Percentiles rank a stretch among this genome's conserved stretches.
Conservation (phyloP, 495 filamentous ascomycete species). For the Aspergillus saccharolyticus region DNA sequence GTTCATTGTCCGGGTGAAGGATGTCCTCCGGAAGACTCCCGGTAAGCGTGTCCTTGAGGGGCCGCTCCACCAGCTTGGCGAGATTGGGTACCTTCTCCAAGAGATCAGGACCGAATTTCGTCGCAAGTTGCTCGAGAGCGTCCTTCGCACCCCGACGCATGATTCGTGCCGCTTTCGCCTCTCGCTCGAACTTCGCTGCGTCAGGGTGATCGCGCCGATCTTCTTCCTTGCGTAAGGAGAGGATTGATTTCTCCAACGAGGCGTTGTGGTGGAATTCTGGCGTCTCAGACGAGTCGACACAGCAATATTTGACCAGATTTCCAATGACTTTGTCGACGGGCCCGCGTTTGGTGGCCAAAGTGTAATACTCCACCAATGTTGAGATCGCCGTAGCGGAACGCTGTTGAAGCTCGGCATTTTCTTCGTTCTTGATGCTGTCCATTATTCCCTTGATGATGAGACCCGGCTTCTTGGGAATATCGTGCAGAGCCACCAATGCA, state of each 20-base stretch:
- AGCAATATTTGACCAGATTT: slow-evolving; percentile 94
- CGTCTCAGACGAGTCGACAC: slow-evolving; percentile 93
- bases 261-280: slow-evolving; percentile 85
- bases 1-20: slow-evolving; percentile 57
- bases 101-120: slow-evolving; percentile 69
- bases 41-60: slow-evolving; percentile 68
- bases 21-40: slow-evolving; percentile 68
- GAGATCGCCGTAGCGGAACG: slow-evolving; percentile 82
- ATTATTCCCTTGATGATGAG: slow-evolving; percentile 91
- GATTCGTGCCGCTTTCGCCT: slow-evolving; percentile 80
- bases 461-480: slow-evolving; percentile 85
- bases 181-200: slow-evolving; percentile 78
- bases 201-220: slow-evolving; percentile 90
- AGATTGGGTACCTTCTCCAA: slow-evolving; percentile 78
- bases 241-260: slow-evolving; percentile 65
- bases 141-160: slow-evolving; percentile 91
- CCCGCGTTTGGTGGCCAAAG: slow-evolving; percentile 63
- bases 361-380: slow-evolving; percentile 78
- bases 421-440: slow-evolving; percentile 95
- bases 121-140: slow-evolving; percentile 80
- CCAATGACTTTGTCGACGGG: slow-evolving; percentile 90
- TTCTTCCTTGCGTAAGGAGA: slow-evolving; percentile 94
- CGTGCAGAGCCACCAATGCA: slow-evolving; percentile 77
- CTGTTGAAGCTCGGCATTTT: slow-evolving; percentile 83
- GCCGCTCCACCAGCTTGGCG: slow-evolving; percentile 69